These are phyloP conservation scores for Carpinus viminea DNA, from an alignment of 306 rosid species.

Conservation along the genomic window DNA sequence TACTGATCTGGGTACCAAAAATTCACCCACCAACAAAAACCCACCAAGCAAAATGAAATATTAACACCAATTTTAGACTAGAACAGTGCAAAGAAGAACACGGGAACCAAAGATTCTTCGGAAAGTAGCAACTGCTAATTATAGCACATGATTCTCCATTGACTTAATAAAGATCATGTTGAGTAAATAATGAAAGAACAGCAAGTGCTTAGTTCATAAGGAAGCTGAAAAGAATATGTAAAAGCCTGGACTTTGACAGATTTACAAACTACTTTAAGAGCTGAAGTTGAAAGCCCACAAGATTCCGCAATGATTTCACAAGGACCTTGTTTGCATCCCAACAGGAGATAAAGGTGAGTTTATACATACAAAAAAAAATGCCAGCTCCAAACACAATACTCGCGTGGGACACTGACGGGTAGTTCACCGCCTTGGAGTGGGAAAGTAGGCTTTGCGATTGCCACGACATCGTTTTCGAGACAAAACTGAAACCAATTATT, in stretches of 20 bases:
- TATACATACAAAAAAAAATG: too few relatives aligned
- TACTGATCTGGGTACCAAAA: neutral
- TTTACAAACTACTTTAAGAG: neutral
- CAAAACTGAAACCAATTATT: neutral
- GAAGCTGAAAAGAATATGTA: neutral
- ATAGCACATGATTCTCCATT: neutral
- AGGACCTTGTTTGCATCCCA: neutral
- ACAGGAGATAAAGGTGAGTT: neutral
- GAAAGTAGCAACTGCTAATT: neutral
- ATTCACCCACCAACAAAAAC: neutral
- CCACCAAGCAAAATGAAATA: neutral
- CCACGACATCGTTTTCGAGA: neutral
- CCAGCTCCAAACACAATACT: neutral
- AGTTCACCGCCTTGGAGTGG: neutral
- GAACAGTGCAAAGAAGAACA: neutral
- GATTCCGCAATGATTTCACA: neutral
- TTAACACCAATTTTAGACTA: neutral
- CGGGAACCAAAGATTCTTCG: slow-evolving; percentile 6
- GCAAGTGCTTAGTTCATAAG: slow-evolving; percentile 13
- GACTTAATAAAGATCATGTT: neutral
- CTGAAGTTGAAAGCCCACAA: slow-evolving; percentile 25
- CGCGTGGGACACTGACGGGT: neutral
- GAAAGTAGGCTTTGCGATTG: neutral
- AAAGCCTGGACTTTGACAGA: neutral
- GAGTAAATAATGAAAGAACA: neutral